These are phyloP conservation scores for Cyberlindnera galapagoensis DNA, from an alignment of 805 yeast genomes.

Conservation along the genomic window DNA sequence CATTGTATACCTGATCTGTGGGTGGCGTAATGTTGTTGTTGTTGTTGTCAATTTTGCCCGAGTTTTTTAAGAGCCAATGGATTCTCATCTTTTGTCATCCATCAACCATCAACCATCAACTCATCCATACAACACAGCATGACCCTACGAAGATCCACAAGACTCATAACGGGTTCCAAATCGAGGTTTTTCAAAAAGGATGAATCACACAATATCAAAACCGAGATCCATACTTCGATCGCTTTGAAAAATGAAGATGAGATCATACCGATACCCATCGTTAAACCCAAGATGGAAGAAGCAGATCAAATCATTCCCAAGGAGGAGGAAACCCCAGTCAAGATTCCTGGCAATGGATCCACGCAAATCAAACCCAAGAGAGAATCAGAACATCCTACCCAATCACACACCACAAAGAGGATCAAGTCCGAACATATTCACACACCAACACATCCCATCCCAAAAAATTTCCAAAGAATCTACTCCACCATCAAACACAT, in stretches of 20 bases:
- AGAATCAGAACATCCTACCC: too few relatives aligned
- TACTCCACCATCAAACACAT: constrained; percentile 57
- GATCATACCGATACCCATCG: constrained; percentile 3
- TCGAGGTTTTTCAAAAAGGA: constrained; percentile 2
- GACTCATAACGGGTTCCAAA: constrained; percentile 1
- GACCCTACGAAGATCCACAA: constrained; percentile 1
- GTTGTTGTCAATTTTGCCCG: too few relatives aligned
- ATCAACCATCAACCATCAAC: too few relatives aligned
- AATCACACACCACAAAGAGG: background rate
- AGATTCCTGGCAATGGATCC: too few relatives aligned
- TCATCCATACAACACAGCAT: too few relatives aligned
- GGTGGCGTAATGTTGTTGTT: too few relatives aligned
- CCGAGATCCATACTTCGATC: constrained; percentile 6
- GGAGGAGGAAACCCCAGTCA: background rate
- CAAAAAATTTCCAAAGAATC: constrained; percentile 47
- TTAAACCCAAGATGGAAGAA: constrained; percentile 3
- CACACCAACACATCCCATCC: constrained; percentile 13
- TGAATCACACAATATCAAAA: too few relatives aligned
- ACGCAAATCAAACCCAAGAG: too few relatives aligned
- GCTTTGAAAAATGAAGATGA: constrained; percentile 5
- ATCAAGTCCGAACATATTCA: background rate
- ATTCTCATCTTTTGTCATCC: too few relatives aligned
- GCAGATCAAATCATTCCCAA: constrained; percentile 1
- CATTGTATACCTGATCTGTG: too few relatives aligned
- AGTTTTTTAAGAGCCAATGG: too few relatives aligned